Percentiles rank a stretch among this genome's conserved stretches.
These are phyloP conservation scores for Fusarium nanum DNA, from an alignment of 2,329 filamentous ascomycete species.

Conservation along the genomic window DNA sequence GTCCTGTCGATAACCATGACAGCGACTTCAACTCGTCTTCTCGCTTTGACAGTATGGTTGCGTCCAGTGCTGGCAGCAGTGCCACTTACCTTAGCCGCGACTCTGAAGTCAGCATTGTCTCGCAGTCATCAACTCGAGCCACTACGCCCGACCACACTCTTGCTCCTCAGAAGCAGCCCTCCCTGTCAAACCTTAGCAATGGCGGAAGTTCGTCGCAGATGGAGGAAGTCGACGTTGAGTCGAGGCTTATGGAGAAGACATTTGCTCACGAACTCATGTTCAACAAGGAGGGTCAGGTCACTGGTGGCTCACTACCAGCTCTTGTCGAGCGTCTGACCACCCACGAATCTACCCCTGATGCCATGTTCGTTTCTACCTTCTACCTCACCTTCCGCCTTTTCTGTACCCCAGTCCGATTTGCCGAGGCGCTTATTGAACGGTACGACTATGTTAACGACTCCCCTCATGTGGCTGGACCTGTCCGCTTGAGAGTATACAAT, in stretches of 20 bases:
- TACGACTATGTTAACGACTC: conserved; percentile 92
- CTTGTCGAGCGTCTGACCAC: conserved; percentile 94
- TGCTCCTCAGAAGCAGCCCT: conserved; percentile 68
- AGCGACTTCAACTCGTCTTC: conserved; percentile 63
- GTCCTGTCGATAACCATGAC: conserved; percentile 61
- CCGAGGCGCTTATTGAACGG: conserved; percentile 85
- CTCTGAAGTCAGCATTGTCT: conserved; percentile 83
- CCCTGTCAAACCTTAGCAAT: conserved; percentile 75
- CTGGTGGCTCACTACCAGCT: conserved; percentile 88
- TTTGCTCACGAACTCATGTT: conserved; percentile 91
- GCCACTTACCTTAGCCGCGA: conserved; percentile 84
- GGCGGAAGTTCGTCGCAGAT: conserved; percentile 72
- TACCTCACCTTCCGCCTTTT: conserved; percentile 97
- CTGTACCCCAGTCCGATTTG: conserved; percentile 81
- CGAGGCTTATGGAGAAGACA: conserved; percentile 87
- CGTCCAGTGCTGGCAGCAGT: conserved; percentile 80
- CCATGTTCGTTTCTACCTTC: conserved; percentile 92
- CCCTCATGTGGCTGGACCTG: conserved; percentile 77
- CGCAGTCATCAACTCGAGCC: conserved; percentile 85
- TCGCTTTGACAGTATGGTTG: conserved; percentile 76
- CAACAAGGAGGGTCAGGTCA: conserved; percentile 95
- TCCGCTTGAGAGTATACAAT: conserved; percentile 92
- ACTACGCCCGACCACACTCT: conserved; percentile 80
- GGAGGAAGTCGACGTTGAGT: conserved; percentile 84
- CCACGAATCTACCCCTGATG: conserved; percentile 91